A percentile compares a stretch with the other conserved stretches of the same genome.
phyloP scores from a whole-genome alignment of 1,284 basidiomycete genomes.

The Leucoagaricus sp. region DNA sequence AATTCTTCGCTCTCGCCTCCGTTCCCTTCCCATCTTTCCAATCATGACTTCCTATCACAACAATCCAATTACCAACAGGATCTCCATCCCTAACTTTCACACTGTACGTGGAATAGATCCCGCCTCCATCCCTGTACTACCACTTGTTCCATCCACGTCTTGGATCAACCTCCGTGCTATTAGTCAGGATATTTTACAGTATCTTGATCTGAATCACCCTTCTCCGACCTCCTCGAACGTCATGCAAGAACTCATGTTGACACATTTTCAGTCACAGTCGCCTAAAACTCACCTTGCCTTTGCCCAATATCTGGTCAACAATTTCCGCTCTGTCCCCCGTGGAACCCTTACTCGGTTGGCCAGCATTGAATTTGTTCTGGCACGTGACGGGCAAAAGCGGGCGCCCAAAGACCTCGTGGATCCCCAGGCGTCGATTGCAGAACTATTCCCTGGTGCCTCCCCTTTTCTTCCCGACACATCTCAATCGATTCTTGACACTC shows the following conservation, averaged over 20 bases:
- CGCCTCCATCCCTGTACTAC: slow-evolving; percentile 27
- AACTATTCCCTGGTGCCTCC: slow-evolving; percentile 25
- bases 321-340: slow-evolving; percentile 25
- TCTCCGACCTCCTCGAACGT: slow-evolving; percentile 21
- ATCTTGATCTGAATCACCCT: slow-evolving; percentile 24
- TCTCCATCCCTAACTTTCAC: slow-evolving; percentile 16
- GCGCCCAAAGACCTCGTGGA: slow-evolving; percentile 30
- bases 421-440: slow-evolving; percentile 31
- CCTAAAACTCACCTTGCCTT: slow-evolving; percentile 27
- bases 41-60: slow-evolving; percentile 20
- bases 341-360: slow-evolving; percentile 24
- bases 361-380: slow-evolving; percentile 28
- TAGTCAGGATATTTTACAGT: slow-evolving; percentile 23
- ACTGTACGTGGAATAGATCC: slow-evolving; percentile 26
- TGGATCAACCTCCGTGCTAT: slow-evolving; percentile 32
- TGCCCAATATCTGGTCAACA: slow-evolving; percentile 27
- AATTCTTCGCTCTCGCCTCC: slow-evolving; percentile 16
- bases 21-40: slow-evolving; percentile 34
- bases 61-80: background rate
- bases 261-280: slow-evolving; percentile 30
- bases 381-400: slow-evolving; percentile 24
- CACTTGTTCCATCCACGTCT: slow-evolving; percentile 23
- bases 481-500: background rate
- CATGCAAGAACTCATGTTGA: slow-evolving; percentile 27
- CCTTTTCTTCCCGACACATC: slow-evolving; percentile 2